phyloP scores from a whole-genome alignment of 352 stramenopile genomes.

The Phytophthora boehmeriae region DNA sequence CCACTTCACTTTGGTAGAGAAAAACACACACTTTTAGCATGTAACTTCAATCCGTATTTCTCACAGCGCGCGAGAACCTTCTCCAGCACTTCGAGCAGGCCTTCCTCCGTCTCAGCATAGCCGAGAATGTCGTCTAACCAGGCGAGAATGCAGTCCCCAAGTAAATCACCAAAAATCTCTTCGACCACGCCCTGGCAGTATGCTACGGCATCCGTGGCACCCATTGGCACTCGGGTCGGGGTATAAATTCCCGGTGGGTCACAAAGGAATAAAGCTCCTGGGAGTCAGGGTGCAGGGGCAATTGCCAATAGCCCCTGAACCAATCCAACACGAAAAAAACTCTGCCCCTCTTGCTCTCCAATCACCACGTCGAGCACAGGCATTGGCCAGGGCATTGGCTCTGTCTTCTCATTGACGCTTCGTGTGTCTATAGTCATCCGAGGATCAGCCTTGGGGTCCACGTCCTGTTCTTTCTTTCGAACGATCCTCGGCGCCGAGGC shows the following conservation, averaged over 20 bases:
- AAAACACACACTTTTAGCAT: neutral
- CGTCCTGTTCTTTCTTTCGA: constrained; percentile 4
- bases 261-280: constrained; percentile 12
- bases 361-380: too few species aligned
- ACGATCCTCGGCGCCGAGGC: constrained; percentile 8
- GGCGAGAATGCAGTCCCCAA: neutral
- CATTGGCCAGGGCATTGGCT: constrained; percentile 27
- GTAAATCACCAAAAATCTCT: neutral
- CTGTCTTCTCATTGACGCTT: constrained; percentile 14
- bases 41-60: neutral
- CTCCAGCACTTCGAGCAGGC: neutral
- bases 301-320: constrained; percentile 21
- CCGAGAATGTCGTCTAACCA: constrained; percentile 1
- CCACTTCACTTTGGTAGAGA: neutral
- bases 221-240: constrained; percentile 21
- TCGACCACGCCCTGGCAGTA: neutral
- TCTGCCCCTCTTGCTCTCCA: constrained; percentile 4
- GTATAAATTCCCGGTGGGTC: constrained; percentile 11
- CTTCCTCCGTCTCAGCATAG: neutral
- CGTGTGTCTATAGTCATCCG: constrained; percentile 27
- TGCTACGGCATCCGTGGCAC: constrained; percentile 7
- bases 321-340: constrained; percentile 23
- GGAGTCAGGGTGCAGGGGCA: constrained; percentile 2
- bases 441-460: constrained; percentile 3
- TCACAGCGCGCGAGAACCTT: neutral